Conservation (phyloP, 208 protist species). For the Crithidia brevicula region DNA sequence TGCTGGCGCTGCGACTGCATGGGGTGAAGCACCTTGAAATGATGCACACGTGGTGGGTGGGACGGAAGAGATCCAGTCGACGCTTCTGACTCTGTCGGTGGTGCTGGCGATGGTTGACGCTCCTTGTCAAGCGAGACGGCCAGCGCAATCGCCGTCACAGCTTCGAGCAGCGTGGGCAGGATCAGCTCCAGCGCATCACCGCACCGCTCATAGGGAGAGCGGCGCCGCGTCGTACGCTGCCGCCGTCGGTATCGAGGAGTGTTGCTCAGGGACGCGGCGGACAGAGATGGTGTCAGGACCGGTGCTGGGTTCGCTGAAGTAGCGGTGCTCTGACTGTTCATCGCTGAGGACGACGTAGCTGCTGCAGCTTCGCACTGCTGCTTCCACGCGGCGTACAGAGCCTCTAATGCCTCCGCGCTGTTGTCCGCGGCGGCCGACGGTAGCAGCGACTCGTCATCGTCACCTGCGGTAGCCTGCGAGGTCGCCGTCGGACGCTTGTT, state of each 20-base stretch:
- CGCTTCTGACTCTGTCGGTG: background rate
- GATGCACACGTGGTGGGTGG: slow-evolving; percentile 11
- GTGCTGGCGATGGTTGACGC: slow-evolving; percentile 5
- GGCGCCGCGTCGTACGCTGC: slow-evolving; percentile 26
- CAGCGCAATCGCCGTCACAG: slow-evolving; percentile 24
- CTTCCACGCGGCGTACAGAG: slow-evolving; percentile 9
- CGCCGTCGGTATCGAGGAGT: slow-evolving; percentile 22
- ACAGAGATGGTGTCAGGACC: background rate
- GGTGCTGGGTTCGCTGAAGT: no score
- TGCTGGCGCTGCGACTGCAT: slow-evolving; percentile 13
- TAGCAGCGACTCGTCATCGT: slow-evolving; percentile 11
- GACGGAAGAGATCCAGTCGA: background rate
- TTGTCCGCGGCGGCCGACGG: background rate
- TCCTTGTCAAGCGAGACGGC: slow-evolving; percentile 38
- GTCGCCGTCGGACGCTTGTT: background rate
- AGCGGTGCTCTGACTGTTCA: no score
- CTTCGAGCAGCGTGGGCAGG: slow-evolving; percentile 41
- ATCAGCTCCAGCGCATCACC: slow-evolving; percentile 36
- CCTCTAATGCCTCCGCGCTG: slow-evolving; percentile 21
- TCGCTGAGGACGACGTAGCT: no score
- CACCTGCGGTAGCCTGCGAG: background rate
- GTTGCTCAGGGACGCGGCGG: background rate
- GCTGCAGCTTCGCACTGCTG: slow-evolving; percentile 8
- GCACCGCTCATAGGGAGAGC: slow-evolving; percentile 32
- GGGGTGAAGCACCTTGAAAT: slow-evolving; percentile 21